These are phyloP conservation scores for Salix exigua DNA, from an alignment of 345 rosid species.

Conservation along the genomic window DNA sequence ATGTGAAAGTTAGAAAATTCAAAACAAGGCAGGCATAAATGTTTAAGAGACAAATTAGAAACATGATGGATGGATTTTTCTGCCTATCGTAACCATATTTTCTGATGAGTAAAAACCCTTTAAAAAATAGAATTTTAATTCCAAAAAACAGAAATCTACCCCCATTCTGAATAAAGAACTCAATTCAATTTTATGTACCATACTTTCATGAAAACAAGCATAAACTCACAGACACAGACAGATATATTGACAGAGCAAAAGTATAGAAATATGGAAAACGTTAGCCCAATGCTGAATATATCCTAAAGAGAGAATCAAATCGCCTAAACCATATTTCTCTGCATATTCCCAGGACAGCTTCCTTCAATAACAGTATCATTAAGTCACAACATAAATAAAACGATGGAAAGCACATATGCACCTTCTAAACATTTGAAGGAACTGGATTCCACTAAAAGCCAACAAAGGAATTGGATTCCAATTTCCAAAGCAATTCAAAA, in stretches of 20 bases:
- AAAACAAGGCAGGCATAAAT: not conserved
- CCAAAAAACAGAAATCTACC: not conserved
- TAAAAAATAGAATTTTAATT: not conserved
- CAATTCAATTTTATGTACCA: not conserved
- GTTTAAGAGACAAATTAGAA: not conserved
- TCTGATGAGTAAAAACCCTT: not conserved
- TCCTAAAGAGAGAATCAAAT: constrained; percentile 1
- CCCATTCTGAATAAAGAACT: not conserved
- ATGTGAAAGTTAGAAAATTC: not conserved
- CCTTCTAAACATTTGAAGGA: not conserved
- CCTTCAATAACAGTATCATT: not conserved
- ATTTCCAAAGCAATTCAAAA: not conserved
- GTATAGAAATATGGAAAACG: not conserved
- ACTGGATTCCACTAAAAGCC: not conserved
- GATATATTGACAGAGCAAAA: not conserved
- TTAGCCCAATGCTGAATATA: not conserved
- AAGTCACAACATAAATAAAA: not conserved
- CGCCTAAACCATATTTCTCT: not conserved
- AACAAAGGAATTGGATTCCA: not conserved
- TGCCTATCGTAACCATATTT: not conserved
- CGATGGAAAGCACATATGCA: not conserved
- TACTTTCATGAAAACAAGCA: not conserved
- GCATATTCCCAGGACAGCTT: not conserved
- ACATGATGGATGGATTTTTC: not conserved
- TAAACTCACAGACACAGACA: not conserved